A percentile compares a stretch with the other conserved stretches of the same genome.
These are phyloP conservation scores for Stereum hirsutum DNA, from an alignment of 1,284 basidiomycete genomes.

Conservation along the genomic window DNA sequence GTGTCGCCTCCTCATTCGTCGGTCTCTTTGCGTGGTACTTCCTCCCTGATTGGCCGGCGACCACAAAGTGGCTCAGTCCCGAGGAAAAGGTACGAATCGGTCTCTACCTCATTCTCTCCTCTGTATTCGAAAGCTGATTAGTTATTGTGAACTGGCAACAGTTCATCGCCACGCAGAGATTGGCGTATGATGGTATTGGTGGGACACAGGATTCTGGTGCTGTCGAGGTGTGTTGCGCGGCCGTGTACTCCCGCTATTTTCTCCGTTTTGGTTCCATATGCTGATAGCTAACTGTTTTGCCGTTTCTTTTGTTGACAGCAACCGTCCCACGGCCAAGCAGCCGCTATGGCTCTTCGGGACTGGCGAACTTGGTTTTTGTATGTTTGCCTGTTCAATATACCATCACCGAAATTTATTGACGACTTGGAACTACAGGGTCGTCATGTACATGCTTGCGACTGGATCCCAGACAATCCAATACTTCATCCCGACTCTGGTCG, in stretches of 20 bases:
- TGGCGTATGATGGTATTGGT: constrained; percentile 26
- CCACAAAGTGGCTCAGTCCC: constrained; percentile 27
- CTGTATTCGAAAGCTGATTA: neutral
- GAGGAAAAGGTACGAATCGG: constrained; percentile 21
- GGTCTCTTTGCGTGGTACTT: constrained; percentile 17
- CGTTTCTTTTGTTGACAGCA: constrained; percentile 5
- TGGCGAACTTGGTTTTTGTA: constrained; percentile 22
- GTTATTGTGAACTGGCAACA: constrained; percentile 1
- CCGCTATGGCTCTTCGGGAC: constrained; percentile 24
- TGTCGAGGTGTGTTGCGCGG: neutral
- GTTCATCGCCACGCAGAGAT: constrained; percentile 27
- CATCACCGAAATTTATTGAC: neutral
- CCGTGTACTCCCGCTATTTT: neutral
- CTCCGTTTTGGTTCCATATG: too few relatives aligned
- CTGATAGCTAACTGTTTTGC: neutral
- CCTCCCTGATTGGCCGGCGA: constrained; percentile 27
- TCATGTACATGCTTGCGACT: constrained; percentile 26
- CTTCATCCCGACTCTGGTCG: constrained; percentile 30
- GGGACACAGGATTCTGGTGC: constrained; percentile 13
- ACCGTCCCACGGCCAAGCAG: constrained; percentile 23
- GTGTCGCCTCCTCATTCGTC: constrained; percentile 17
- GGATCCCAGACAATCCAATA: constrained; percentile 34
- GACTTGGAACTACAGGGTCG: constrained; percentile 9
- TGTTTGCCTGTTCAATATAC: neutral
- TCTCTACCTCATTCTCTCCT: too few relatives aligned